Conservation (phyloP, 1,139 yeast genomes). For the Hansenula sp. region DNA sequence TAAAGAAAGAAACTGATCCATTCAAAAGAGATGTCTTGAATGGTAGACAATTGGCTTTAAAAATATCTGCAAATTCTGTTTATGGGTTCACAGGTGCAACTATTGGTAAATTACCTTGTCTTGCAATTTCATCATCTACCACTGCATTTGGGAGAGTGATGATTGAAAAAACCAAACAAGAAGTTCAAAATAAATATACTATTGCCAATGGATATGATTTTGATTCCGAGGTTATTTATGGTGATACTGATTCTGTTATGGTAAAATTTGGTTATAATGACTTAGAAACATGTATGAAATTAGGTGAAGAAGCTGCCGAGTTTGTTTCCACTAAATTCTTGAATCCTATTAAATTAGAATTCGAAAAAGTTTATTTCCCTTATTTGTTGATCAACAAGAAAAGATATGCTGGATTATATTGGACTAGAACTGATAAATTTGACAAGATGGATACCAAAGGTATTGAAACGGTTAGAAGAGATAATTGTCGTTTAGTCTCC, state of each 20-base stretch:
- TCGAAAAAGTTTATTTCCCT: slow-evolving; percentile 95
- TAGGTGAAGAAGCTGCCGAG: slow-evolving; percentile 94
- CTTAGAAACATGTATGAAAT: slow-evolving; percentile 76
- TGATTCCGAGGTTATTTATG: slow-evolving; percentile 91
- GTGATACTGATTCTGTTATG: slow-evolving; percentile 99
- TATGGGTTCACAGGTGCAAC: slow-evolving; percentile 99
- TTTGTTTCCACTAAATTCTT: slow-evolving; percentile 74
- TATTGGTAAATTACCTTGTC: slow-evolving; percentile 92
- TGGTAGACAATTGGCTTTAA: slow-evolving; percentile 95
- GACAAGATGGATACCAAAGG: slow-evolving; percentile 99
- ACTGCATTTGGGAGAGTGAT: slow-evolving; percentile 95
- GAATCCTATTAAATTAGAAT: slow-evolving; percentile 89
- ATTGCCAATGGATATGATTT: slow-evolving; percentile 74
- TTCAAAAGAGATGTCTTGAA: slow-evolving; percentile 89
- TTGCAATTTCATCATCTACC: slow-evolving; percentile 92
- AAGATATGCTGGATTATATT: slow-evolving; percentile 93
- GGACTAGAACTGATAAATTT: slow-evolving; percentile 87
- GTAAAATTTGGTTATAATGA: slow-evolving; percentile 92
- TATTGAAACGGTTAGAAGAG: slow-evolving; percentile 96
- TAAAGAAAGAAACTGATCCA: slow-evolving; percentile 91
- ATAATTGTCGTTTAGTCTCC: slow-evolving; percentile 91
- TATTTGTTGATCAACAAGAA: slow-evolving; percentile 91
- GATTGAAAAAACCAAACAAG: slow-evolving; percentile 89
- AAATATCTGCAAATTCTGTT: slow-evolving; percentile 96
- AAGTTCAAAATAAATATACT: slow-evolving; percentile 76